Evolutionary conservation across 1,284 basidiomycete genomes (phyloP).

Genomic region (Ceratobasidium sp.): DNA sequence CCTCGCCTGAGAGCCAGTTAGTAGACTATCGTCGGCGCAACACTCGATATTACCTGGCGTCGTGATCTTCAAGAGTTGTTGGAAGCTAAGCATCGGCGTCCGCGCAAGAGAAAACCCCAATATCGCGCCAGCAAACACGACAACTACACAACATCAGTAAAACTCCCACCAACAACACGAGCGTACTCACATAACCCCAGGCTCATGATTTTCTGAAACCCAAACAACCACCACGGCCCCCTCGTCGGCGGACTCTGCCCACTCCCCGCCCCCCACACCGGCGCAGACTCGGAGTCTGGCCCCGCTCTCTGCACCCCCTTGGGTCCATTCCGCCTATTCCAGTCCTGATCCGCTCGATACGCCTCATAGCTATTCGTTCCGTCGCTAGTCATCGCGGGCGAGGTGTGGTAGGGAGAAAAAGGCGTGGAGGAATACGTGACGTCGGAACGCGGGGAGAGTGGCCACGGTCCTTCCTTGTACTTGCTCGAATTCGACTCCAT

Average conservation of each 20-base stretch:
- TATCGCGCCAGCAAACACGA: slow-evolving; percentile 48
- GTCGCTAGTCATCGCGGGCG: neutral
- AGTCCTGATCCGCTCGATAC: slow-evolving; percentile 18
- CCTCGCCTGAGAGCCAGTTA: slow-evolving; percentile 41
- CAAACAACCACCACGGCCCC: slow-evolving; percentile 45
- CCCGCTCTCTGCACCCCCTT: neutral
- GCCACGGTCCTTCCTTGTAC: slow-evolving; percentile 37
- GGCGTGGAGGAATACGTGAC: slow-evolving; percentile 10
- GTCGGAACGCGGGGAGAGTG: slow-evolving; percentile 22
- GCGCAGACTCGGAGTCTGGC: neutral
- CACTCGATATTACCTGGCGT: slow-evolving; percentile 38
- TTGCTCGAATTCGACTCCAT: slow-evolving; percentile 2
- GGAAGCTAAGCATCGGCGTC: slow-evolving; percentile 42
- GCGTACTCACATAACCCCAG: slow-evolving; percentile 39
- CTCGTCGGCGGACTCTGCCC: neutral
- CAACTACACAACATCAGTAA: slow-evolving; percentile 26
- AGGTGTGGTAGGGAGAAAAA: slow-evolving; percentile 11
- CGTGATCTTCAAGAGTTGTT: slow-evolving; percentile 35
- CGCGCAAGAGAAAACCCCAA: slow-evolving; percentile 46
- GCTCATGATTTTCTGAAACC: slow-evolving; percentile 46
- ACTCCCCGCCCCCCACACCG: neutral
- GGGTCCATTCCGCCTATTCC: slow-evolving; percentile 4
- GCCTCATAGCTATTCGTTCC: neutral
- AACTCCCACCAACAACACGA: neutral
- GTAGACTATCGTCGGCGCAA: neutral